phyloP scores from a whole-genome alignment of 371 early-diverging fungal species.

The Choanephora cucurbitarum region DNA sequence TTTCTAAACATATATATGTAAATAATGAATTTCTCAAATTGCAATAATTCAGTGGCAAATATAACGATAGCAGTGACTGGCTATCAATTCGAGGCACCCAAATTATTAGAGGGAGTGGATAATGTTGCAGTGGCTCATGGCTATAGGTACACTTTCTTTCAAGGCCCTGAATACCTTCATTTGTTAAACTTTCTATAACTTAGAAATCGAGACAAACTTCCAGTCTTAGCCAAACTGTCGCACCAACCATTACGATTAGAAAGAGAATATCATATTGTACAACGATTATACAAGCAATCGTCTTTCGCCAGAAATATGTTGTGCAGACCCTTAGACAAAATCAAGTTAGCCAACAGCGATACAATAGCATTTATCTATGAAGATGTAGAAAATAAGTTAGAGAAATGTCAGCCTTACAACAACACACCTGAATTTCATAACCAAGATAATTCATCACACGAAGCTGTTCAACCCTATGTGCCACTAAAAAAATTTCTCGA shows the following conservation, averaged over 20 bases:
- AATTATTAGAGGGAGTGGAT: conserved; percentile 34
- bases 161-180: background rate
- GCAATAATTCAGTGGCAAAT: background rate
- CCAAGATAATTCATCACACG: background rate
- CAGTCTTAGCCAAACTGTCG: conserved; percentile 49
- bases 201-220: conserved; percentile 40
- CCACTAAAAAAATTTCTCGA: conserved; percentile 34
- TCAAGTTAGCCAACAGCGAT: conserved; percentile 25
- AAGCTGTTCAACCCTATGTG: conserved; percentile 1
- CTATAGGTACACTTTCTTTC: conserved; percentile 28
- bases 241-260: conserved; percentile 45
- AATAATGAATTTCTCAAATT: too few relatives aligned
- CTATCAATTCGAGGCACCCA: conserved; percentile 34
- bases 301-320: conserved; percentile 30
- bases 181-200: background rate
- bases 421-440: conserved; percentile 16
- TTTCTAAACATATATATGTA: too few relatives aligned
- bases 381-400: conserved; percentile 37
- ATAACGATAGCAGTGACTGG: conserved; percentile 18
- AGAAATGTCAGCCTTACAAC: conserved; percentile 26
- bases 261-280: conserved; percentile 50
- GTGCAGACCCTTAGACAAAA: conserved; percentile 45
- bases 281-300: conserved; percentile 36
- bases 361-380: conserved; percentile 44
- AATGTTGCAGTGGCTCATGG: conserved; percentile 42